Evolutionary conservation across 495 filamentous ascomycete genomes (phyloP), one percentile per base, ranked within the genome.

Genomic region (Lasiosphaeris hirsuta): DNA sequence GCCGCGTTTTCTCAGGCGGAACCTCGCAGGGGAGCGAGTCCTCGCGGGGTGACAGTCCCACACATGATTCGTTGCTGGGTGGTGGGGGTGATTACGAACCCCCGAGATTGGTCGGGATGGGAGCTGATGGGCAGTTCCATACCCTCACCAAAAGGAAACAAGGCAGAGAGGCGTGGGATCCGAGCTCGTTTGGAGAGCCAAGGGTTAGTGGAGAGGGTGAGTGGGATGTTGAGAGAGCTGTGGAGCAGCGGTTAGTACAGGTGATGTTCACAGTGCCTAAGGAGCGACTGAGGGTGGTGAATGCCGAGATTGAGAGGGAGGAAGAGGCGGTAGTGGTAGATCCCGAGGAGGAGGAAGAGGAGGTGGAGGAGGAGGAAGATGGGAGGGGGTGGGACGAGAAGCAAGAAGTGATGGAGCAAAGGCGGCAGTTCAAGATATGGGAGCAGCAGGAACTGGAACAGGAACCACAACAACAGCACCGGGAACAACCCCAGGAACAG

Each of bases 231-330:
- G 93, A 97, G 69, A 81, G 81, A 43, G 90, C 90, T 6, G 87
- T 88, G 1, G 86, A 92, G 71, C 83, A 81, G 49, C 71, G 91
- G 42, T 80, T 90, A 13, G 92, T 97, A 57, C 93, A 97, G 73
- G 83, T 95, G 59, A 95, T 95, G 77, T 97, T 95, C 70, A 96
- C 92, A 1, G 90, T 96, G 55, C 93, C 93, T 46, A 88, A 84
- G 69, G 87, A 91, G 74, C 83, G 80, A 68, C 67, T 97, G 62
- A 77, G 93, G 48, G 90, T 97, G 10, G 92, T 96, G 8, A 97
- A 97, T 74, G 83, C 77, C 57, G 77, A 74, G 69, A 73, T 72
- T 54, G 76, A 71, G 74, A 77, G 67, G 58, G 74, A 67, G 66
- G 73, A 68, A 75, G 81, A 67, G 54, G 58, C 57, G 7, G 65